These are phyloP conservation scores for Plenodomus tracheiphilus DNA, from an alignment of 2,329 filamentous ascomycete genomes.

Conservation along the genomic window DNA sequence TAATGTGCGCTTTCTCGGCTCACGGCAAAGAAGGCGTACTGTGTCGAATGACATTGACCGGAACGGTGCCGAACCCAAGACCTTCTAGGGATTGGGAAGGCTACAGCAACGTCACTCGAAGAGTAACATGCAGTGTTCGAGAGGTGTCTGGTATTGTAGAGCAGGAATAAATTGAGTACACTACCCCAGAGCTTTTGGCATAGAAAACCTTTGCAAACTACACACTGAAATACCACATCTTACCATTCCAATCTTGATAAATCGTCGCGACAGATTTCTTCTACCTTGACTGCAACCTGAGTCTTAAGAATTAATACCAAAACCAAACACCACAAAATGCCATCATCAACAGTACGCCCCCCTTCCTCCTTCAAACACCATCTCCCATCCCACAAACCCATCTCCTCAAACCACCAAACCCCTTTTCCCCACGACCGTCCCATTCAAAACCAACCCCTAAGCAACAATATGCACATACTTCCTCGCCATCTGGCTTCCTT, in stretches of 20 bases:
- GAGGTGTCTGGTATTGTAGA: no score
- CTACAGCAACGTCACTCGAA: slow-evolving; percentile 14
- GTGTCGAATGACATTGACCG: slow-evolving; percentile 2
- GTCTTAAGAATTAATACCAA: no score
- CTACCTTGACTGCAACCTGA: no score
- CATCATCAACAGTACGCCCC: slow-evolving; percentile 14
- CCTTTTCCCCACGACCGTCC: not conserved
- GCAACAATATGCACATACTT: slow-evolving; percentile 35
- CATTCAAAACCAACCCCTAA: slow-evolving; percentile 10
- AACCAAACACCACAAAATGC: slow-evolving; percentile 2
- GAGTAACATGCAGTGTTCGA: not conserved
- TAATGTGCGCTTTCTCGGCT: slow-evolving; percentile 1
- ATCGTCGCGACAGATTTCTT: no score
- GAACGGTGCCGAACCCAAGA: slow-evolving; percentile 4
- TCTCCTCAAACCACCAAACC: no score
- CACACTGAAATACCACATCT: no score
- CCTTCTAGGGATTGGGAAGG: not conserved
- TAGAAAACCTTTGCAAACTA: no score
- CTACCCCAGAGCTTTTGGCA: not conserved
- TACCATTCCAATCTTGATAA: not conserved
- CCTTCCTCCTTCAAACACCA: no score
- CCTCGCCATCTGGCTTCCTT: slow-evolving; percentile 42
- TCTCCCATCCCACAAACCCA: no score
- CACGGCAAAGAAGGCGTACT: slow-evolving; percentile 5
- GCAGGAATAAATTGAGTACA: not conserved